These are phyloP conservation scores for Nannizzia gypsea DNA, from an alignment of 2,329 filamentous ascomycete genomes.

Conservation along the genomic window DNA sequence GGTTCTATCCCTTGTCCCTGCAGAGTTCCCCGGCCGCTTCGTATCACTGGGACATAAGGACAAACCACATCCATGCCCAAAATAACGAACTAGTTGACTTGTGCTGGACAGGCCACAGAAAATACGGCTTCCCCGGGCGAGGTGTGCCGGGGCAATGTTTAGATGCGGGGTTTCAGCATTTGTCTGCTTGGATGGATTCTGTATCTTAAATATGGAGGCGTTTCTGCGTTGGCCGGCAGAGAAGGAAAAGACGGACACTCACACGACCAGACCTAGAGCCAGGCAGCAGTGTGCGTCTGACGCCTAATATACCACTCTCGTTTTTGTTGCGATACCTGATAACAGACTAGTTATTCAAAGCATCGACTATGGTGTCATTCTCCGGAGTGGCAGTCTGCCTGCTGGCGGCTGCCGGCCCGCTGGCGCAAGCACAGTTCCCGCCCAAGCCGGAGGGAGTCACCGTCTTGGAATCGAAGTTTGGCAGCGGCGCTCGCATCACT, in stretches of 20 bases:
- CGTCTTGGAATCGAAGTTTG: constrained; percentile 28
- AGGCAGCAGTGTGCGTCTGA: neutral
- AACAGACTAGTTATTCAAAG: neutral
- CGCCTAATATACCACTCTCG: neutral
- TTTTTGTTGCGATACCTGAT: neutral
- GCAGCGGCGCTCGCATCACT: constrained; percentile 32
- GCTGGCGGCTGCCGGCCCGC: constrained; percentile 4
- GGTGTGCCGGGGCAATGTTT: neutral
- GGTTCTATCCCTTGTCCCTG: neutral
- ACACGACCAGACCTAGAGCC: neutral
- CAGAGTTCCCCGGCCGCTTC: neutral
- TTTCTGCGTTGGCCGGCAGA: neutral
- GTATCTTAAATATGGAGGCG: neutral
- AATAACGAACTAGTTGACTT: neutral
- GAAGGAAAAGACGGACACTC: neutral
- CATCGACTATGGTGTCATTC: neutral
- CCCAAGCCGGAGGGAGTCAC: constrained; percentile 30
- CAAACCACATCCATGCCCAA: neutral
- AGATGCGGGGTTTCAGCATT: neutral
- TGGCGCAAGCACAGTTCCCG: constrained; percentile 22
- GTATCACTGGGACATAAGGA: neutral
- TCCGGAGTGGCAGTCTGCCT: neutral
- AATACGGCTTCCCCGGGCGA: neutral
- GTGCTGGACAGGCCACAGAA: neutral
- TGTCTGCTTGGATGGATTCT: neutral